Base-by-base conservation (phyloP, 441 rosid genomes). In the Erodium trifolium region DNA sequence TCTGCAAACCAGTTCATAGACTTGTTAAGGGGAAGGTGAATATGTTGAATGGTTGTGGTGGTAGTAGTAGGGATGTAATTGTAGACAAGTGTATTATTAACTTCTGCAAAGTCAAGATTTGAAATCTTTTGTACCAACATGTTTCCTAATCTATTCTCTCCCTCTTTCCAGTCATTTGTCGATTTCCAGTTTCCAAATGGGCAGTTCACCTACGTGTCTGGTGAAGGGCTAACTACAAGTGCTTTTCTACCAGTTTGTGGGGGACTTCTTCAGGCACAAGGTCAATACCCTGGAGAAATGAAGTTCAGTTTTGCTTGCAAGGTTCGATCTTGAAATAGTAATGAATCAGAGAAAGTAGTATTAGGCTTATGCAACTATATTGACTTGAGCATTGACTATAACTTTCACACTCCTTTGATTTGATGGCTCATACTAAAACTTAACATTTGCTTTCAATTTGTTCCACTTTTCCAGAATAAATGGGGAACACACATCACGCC, bases 251-350 rank as follows among this genome's bases (percentile, higher is more conserved):
- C 99, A 45, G 64, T 91, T 34, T 81, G 85, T 49, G 97, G 96
- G 0, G 97, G 97, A 64, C 92, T 93, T 80, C 93, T 93, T 76
- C 96, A 93, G 83, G 97, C 91, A 1, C 92, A 91, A 73, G 99
- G 99, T 75, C 96, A 88, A 85, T 89, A 88, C 82, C 99, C 98
- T 5, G 97, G 99, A 12, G 97, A 91, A 82, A 93, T 89, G 99
- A 87, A 89, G 77, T 86, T 83, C 72, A 93, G 99, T 82, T 93
- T 80, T 78, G 89, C 96, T 67, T 80, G 79, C 75, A 93, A 89
- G 96, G 99, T 93, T 67, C 69, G 34, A 75, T 31, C 34, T 31
- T 31, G 34, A 31, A 49, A 37, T 14, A 18, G 12, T 18, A 5
- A 59, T 18, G 9, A 11, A 8, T 11, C 6, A 59, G 18, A n/a